Conservation (phyloP, 2,329 filamentous ascomycete genomes). For the Anisogramma anomala region DNA sequence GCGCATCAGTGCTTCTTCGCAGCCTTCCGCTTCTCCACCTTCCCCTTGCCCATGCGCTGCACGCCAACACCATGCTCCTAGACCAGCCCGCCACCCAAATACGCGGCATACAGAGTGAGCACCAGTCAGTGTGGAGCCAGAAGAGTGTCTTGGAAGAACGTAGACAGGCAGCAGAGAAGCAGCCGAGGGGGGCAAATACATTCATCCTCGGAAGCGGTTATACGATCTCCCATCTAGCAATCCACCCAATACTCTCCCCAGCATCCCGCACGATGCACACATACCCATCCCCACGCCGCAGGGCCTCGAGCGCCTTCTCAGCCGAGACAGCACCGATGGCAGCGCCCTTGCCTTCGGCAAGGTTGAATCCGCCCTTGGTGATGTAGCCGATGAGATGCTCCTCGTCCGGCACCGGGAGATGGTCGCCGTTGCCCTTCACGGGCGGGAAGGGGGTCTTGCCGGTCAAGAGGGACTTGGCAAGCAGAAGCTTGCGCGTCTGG, state of each 20-base stretch:
- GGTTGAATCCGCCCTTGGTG: conserved; percentile 72
- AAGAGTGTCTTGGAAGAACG: too few species aligned
- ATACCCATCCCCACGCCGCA: conserved; percentile 30
- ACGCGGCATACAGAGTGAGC: too few species aligned
- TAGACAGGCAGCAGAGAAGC: too few species aligned
- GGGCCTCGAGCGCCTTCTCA: conserved; percentile 39
- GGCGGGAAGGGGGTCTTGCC: conserved; percentile 26
- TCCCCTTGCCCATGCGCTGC: too few species aligned
- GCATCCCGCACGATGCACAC: conserved; percentile 73
- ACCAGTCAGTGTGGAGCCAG: too few species aligned
- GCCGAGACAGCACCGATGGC: conserved; percentile 63
- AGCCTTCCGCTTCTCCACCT: too few species aligned
- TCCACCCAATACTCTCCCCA: conserved; percentile 65
- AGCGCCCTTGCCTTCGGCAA: conserved; percentile 62
- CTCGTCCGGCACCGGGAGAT: conserved; percentile 60
- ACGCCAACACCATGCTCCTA: too few species aligned
- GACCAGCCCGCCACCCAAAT: too few species aligned
- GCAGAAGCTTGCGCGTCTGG: conserved; percentile 30
- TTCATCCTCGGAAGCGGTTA: too few species aligned
- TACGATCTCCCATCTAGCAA: conserved; percentile 66
- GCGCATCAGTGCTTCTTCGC: too few species aligned
- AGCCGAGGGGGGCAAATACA: too few species aligned
- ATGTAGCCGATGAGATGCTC: conserved; percentile 81
- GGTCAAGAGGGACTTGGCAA: conserved; percentile 37
- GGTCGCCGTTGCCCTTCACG: conserved; percentile 32